Evolutionary conservation across 139 green algal species (phyloP).

Genomic region (Coelastrella sp.): DNA sequence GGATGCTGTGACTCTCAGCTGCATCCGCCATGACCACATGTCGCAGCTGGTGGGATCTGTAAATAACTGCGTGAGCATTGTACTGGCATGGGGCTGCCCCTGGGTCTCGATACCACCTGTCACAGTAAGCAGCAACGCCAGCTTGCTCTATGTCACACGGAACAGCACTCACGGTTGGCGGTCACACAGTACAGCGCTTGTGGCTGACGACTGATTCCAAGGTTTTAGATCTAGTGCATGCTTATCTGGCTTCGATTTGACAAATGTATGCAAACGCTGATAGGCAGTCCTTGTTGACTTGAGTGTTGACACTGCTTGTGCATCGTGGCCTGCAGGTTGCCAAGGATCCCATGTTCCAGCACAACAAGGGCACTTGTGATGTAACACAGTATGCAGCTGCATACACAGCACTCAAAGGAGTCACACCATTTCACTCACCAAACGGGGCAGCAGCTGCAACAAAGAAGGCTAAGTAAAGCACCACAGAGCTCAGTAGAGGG

Average conservation of each 20-base stretch:
- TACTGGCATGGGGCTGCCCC: too few species aligned
- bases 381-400: conserved; percentile 60
- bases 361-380: conserved; percentile 65
- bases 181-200: too few species aligned
- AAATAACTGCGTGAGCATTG: background rate
- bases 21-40: background rate
- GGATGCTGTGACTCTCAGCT: background rate
- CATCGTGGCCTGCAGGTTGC: background rate
- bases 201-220: too few species aligned
- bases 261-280: background rate
- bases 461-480: conserved; percentile 4
- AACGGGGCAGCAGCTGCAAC: background rate
- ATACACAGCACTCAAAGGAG: conserved; percentile 41
- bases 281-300: background rate
- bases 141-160: too few species aligned
- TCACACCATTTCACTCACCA: conserved; percentile 11
- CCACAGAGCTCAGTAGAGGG: background rate
- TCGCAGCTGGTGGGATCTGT: background rate
- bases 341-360: conserved; percentile 69
- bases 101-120: too few species aligned
- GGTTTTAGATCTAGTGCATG: too few species aligned
- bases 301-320: background rate
- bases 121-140: too few species aligned
- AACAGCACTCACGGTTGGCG: too few species aligned
- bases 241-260: background rate